A percentile compares a stretch with the other conserved stretches of the same genome.
phyloP scores from a whole-genome alignment of 2,329 filamentous ascomycete species.

The Cordyceps farinosa region DNA sequence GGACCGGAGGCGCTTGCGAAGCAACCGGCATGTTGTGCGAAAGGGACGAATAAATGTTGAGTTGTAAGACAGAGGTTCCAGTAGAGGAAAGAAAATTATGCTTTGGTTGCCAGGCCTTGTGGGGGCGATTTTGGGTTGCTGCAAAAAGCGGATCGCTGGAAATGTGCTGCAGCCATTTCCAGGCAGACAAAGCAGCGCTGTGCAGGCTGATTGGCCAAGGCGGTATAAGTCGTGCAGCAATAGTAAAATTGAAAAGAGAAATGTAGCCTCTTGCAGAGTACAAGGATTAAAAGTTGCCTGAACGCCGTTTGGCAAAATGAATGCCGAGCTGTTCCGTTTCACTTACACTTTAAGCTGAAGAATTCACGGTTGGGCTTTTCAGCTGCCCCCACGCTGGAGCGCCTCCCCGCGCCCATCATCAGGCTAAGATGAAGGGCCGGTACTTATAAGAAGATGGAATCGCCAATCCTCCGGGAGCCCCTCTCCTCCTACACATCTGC shows the following conservation, averaged over 20 bases:
- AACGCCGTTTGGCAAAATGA: not conserved
- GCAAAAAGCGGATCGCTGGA: conserved; percentile 11
- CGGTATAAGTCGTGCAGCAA: not conserved
- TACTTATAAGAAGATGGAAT: conserved; percentile 1
- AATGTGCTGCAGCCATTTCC: not conserved
- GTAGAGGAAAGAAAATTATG: conserved; percentile 8
- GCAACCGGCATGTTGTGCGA: conserved; percentile 9
- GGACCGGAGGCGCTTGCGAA: conserved; percentile 22
- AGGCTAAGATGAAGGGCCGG: not conserved
- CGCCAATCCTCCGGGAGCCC: not conserved
- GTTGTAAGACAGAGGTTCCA: not conserved
- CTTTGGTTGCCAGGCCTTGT: not conserved
- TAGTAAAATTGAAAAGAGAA: not conserved
- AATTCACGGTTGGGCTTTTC: conserved; percentile 11
- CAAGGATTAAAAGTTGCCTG: not conserved
- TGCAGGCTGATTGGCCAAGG: not conserved
- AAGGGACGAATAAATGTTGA: not conserved
- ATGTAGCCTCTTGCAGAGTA: not conserved
- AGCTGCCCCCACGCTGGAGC: conserved; percentile 9
- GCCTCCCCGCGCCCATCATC: not conserved
- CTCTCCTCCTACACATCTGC: not conserved
- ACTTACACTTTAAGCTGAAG: not conserved
- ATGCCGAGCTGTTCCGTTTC: not conserved
- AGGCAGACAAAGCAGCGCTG: not conserved
- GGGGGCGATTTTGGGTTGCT: not conserved